Evolutionary conservation across 108 stramenopile species (phyloP).

Genomic region (Aurantiochytrium sp.): DNA sequence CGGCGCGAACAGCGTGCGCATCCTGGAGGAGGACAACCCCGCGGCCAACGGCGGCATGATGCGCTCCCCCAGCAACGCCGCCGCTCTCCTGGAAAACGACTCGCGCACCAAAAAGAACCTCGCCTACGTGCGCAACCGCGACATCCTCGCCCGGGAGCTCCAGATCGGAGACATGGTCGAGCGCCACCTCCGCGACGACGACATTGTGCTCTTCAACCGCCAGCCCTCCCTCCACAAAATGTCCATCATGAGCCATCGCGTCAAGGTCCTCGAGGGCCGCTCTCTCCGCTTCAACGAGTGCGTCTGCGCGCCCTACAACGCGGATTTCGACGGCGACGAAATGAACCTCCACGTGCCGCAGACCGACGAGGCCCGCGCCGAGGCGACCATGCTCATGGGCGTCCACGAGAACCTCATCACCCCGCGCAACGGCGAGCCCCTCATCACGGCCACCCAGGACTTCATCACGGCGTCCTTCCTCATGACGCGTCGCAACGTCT

Average conservation of each 20-base stretch:
- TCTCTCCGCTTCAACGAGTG: conserved; percentile 99
- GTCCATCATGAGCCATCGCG: conserved; percentile 93
- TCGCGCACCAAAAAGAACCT: conserved; percentile 50
- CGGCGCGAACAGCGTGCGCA: conserved; percentile 81
- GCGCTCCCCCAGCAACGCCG: background rate
- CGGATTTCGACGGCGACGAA: conserved; percentile 99
- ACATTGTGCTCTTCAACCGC: conserved; percentile 97
- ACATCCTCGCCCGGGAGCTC: conserved; percentile 65
- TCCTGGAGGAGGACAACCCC: background rate
- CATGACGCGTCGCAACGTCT: conserved; percentile 85
- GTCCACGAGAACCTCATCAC: conserved; percentile 91
- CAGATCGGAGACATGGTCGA: conserved; percentile 91
- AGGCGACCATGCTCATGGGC: conserved; percentile 86
- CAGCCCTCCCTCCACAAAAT: conserved; percentile 97
- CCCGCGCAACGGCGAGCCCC: conserved; percentile 93
- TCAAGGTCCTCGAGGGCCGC: conserved; percentile 85
- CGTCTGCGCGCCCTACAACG: conserved; percentile 97
- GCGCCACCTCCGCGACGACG: conserved; percentile 95
- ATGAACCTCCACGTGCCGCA: conserved; percentile 99
- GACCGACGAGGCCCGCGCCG: conserved; percentile 96
- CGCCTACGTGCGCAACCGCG: background rate
- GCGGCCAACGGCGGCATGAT: background rate
- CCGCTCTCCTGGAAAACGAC: background rate
- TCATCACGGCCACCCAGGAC: conserved; percentile 92
- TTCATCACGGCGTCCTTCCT: conserved; percentile 90